Evolutionary conservation across 1,284 basidiomycete species (phyloP), one percentile per base, ranked within the genome.

Genomic region (Tremellales sp.): DNA sequence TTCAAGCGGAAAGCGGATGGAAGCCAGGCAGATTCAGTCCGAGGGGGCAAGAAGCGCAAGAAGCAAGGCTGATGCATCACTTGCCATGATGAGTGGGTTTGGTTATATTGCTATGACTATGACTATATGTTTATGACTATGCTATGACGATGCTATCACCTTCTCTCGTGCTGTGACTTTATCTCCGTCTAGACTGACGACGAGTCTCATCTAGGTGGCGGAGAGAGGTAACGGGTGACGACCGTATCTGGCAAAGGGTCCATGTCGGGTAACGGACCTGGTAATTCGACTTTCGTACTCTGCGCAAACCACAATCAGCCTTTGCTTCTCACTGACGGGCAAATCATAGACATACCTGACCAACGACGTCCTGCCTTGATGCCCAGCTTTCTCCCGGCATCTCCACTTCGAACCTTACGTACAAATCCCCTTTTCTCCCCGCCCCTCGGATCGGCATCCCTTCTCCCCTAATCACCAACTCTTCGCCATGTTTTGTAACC

Each of bases 391-490:
- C 51, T 13, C 55, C 54, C 1, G 72, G 72, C 86, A 91, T 91
- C 73, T 93, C 89, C 47, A 96, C 80, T 46, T 84, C 80, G 49
- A 94, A 81, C 51, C 84, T 80, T 46, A 94, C 78, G 57, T 84
- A 89, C 43, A 96, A 76, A 66, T 93, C 85, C 11, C 92, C 92
- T 66, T 83, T 86, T 54, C 79, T 75, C 49, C 84, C 80, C 10
- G 45, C 78, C 56, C 85, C 85, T 70, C 84, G 78, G 2, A 82
- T 75, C 1, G 88, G 87, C 89, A 96, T 91, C 29, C 91, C 91
- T 72, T 94, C 89, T 4, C 84, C 84, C 4, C 82, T 78, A 29
- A 94, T 70, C 17, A 85, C 77, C 53, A 91, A 85, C 22, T 83
- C 82, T 53, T 86, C 82, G 13, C 83, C 82, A 8, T 84, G 80